Base-by-base conservation (phyloP, 345 rosid species). In the Theobroma cacao region DNA sequence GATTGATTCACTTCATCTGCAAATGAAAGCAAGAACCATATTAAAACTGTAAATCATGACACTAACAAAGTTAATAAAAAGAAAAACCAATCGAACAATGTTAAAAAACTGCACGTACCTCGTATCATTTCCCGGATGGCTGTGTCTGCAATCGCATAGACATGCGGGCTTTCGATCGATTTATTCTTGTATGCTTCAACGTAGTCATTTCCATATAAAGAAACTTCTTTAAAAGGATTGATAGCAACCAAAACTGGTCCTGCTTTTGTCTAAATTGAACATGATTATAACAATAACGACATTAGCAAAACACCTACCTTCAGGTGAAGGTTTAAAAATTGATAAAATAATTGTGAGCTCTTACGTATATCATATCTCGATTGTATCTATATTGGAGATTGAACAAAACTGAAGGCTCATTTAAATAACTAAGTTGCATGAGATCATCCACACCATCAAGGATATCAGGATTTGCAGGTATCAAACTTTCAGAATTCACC, bases 1-100 rank as follows among this genome's bases (percentile, higher is more conserved):
- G 99, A 94, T 88, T 94, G 98, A 83, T 96, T 94, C 68, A 96
- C 98, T 90, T 96, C 99, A 91, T 96, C 99, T 94, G 97, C 24
- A 69, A 77, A 78, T 15, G 82, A 64, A 85, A 78, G 4, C 28
- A 77, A 77, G 20, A 78, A 79, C 28, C 41, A 74, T 41, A 79
- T 75, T 82, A 79, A 86, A 84, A 53, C 58, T 45, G 31, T 47
- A 28, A n/a, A 79, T 22, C 20, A 60, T 64, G 33, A 79, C 24
- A 34, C 15, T 36, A 70, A 63, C 33, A 38, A 68, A 48, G n/a
- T 53, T 31, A 31, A 24, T 12, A 52, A 7, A 52, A 76, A 63
- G 12, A 65, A 66, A 53, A 68, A 40, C 17, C 72, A 80, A 56
- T 55, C 28, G n/a, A 75, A 60, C 56, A 66, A 68, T 20, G 28